These are phyloP conservation scores for Mycosphaerella arachidis DNA, from an alignment of 2,329 filamentous ascomycete species.

Conservation along the genomic window DNA sequence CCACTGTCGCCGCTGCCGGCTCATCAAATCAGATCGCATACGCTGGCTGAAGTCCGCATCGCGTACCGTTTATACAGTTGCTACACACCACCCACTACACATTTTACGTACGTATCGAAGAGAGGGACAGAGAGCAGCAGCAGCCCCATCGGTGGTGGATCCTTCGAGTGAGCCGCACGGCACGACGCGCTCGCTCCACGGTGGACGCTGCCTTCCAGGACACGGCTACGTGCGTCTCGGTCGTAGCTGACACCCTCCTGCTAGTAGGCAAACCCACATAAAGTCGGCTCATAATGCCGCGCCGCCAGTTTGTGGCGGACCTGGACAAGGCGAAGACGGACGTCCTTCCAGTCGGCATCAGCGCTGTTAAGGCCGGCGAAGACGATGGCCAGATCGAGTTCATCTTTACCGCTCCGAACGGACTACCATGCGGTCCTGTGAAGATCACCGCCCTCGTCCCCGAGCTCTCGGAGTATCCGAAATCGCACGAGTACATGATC, in stretches of 20 bases:
- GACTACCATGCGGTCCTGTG: constrained; percentile 21
- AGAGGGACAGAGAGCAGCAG: too few species aligned
- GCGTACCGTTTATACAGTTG: background rate
- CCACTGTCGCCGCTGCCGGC: background rate
- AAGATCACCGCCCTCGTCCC: constrained; percentile 37
- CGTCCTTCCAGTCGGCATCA: constrained; percentile 47
- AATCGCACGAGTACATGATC: constrained; percentile 53
- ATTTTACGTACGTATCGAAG: too few species aligned
- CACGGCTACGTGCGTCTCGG: too few species aligned
- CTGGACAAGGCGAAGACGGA: constrained; percentile 39
- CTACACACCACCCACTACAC: background rate
- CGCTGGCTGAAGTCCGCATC: background rate
- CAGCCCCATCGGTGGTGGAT: too few species aligned
- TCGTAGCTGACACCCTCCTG: background rate
- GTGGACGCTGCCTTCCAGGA: too few species aligned
- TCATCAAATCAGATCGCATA: background rate
- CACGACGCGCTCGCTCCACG: too few species aligned
- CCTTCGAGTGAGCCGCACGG: too few species aligned
- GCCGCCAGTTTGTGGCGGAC: constrained; percentile 62
- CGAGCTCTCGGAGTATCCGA: constrained; percentile 60
- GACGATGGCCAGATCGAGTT: constrained; percentile 71
- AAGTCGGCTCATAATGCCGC: constrained; percentile 52
- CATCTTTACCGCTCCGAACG: constrained; percentile 39
- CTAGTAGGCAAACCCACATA: background rate
- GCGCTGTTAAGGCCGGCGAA: constrained; percentile 55